Percentiles rank a stretch among this genome's conserved stretches.
These are phyloP conservation scores for Teunomyces kruisii DNA, from an alignment of 805 yeast species.

Conservation along the genomic window DNA sequence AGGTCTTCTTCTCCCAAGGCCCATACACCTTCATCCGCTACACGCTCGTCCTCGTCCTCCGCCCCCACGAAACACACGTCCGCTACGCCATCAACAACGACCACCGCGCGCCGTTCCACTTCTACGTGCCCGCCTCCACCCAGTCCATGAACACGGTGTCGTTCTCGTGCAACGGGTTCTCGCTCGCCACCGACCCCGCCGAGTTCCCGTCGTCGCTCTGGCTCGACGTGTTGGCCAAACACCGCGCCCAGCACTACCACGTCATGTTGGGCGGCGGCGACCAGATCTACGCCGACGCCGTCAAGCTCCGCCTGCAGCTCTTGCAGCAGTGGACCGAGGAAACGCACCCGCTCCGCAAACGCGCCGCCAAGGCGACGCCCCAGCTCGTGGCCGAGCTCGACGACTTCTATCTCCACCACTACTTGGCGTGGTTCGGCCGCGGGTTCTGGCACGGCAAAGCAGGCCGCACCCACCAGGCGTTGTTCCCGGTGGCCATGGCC, in stretches of 20 bases:
- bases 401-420: slow-evolving; percentile 68
- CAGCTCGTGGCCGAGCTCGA: slow-evolving; percentile 57
- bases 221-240: slow-evolving; percentile 78
- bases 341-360: slow-evolving; percentile 47
- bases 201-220: slow-evolving; percentile 76
- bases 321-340: slow-evolving; percentile 65
- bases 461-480: slow-evolving; percentile 64
- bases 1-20: slow-evolving; percentile 25
- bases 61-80: slow-evolving; percentile 56
- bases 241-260: slow-evolving; percentile 57
- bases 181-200: slow-evolving; percentile 65
- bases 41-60: slow-evolving; percentile 50
- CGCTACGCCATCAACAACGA: slow-evolving; percentile 57
- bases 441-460: slow-evolving; percentile 78
- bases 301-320: slow-evolving; percentile 55
- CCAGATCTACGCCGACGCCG: slow-evolving; percentile 85
- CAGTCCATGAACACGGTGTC: slow-evolving; percentile 81
- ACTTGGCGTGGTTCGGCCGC: slow-evolving; percentile 84
- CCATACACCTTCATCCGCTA: slow-evolving; percentile 18
- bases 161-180: slow-evolving; percentile 89
- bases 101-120: slow-evolving; percentile 45
- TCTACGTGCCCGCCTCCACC: slow-evolving; percentile 61
- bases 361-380: slow-evolving; percentile 36
- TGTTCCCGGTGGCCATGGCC: slow-evolving; percentile 74
- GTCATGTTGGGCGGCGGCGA: slow-evolving; percentile 99